Conservation (phyloP, 2,329 filamentous ascomycete species). For the Fusarium penzigii region DNA sequence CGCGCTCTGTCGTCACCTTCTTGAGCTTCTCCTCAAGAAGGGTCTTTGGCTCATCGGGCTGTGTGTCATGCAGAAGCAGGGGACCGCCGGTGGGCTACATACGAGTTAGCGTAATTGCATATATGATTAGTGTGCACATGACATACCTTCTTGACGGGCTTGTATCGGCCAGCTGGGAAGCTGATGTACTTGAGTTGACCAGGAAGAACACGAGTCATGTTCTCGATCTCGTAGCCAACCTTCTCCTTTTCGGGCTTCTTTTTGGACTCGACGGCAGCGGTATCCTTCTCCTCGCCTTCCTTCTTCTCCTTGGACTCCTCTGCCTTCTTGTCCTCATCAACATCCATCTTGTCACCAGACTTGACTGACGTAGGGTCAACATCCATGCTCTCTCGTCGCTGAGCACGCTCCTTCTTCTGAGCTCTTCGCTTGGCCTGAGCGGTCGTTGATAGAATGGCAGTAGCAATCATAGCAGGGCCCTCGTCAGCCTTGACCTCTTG, state of each 20-base stretch:
- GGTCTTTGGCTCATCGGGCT: conserved; percentile 74
- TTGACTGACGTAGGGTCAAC: conserved; percentile 71
- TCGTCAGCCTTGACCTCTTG: conserved; percentile 95
- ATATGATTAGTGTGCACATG: not conserved
- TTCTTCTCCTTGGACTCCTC: conserved; percentile 62
- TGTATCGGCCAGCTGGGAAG: conserved; percentile 87
- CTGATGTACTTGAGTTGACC: conserved; percentile 93
- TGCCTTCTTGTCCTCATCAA: conserved; percentile 64
- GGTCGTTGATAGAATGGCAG: conserved; percentile 93
- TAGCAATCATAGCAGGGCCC: conserved; percentile 89
- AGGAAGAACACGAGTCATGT: conserved; percentile 94
- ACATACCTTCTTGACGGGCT: conserved; percentile 82
- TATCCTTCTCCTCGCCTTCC: conserved; percentile 61
- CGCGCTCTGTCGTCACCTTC: conserved; percentile 68
- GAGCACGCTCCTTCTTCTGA: conserved; percentile 89
- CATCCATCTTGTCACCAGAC: conserved; percentile 84
- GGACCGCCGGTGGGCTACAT: conserved; percentile 86
- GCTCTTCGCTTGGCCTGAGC: conserved; percentile 95
- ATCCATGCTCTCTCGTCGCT: conserved; percentile 92
- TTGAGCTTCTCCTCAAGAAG: conserved; percentile 91
- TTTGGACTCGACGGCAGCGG: conserved; percentile 61
- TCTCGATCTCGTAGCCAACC: conserved; percentile 92
- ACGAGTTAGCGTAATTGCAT: conserved; percentile 26
- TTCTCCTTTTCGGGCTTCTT: conserved; percentile 97
- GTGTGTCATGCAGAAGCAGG: conserved; percentile 83